Base-by-base conservation (phyloP, 2,329 filamentous ascomycete species). In the Chaetomium globosum region DNA sequence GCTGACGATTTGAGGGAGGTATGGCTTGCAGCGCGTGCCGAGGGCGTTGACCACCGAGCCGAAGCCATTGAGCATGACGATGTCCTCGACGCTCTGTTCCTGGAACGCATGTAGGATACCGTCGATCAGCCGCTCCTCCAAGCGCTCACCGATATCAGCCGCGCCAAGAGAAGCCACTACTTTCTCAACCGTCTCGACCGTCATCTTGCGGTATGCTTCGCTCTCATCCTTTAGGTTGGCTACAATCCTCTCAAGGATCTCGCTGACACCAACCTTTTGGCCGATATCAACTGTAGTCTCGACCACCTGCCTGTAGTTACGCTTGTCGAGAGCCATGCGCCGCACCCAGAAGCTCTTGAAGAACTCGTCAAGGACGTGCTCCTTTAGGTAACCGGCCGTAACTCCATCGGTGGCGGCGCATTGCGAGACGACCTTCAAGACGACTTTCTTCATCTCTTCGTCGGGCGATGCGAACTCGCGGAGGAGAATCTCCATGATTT, bases 391-490 rank as follows among this genome's bases (percentile, higher is more conserved):
- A 48, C 89, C 90, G 43, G 93, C 91, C 39, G 95, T 98, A 31
- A 99, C 95, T 79, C 95, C 95, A 74, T 96, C 91, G 2, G 94
- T 98, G 71, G 90, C 90, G 8, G 95, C 92, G 75, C 95, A 98
- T 75, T 99, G 95, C 21, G 93, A 97, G 19, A 99, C 88, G 31
- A 99, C 95, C 79, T 98, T 98, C 65, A 99, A 81, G 8, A 99
- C 95, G 1, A 99, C 95, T 81, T 99, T 99, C 81, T 98, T 99
- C 95, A 99, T 99, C 78, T 99, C 95, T 78, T 99, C 95, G 71
- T 99, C 95, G 0, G 95, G 95, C 0, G 94, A 97, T 7, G 93
- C 91, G 74, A 99, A 99, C 75, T 99, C 95, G 73, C 95, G 88
- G 33, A 98, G 86, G 16, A 99, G 81, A 73, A 98, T 98, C 77